phyloP scores from a whole-genome alignment of 2,329 filamentous ascomycete species.

The Boeremia exigua region DNA sequence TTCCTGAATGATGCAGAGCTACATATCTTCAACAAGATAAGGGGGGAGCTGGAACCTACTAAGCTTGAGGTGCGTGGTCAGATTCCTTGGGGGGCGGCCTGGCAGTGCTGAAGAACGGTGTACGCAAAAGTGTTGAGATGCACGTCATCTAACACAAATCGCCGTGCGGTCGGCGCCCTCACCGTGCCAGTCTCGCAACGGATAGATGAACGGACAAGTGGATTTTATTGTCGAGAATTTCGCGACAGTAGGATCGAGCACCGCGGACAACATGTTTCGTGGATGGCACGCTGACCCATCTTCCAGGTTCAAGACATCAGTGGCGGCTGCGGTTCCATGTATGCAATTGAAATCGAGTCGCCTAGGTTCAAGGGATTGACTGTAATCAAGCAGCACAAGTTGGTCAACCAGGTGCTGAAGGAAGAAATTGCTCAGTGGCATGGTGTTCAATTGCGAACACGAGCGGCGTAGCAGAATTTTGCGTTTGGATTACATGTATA shows the following conservation, averaged over 20 bases:
- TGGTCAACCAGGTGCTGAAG: conserved; percentile 76
- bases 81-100: conserved; percentile 3
- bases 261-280: not conserved
- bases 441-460: conserved; percentile 80
- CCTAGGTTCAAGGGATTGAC: conserved; percentile 71
- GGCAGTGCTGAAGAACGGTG: conserved; percentile 7
- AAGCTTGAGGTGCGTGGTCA: conserved; percentile 53
- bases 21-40: conserved; percentile 56
- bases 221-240: not conserved
- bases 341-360: conserved; percentile 78
- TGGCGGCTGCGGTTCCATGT: conserved; percentile 87
- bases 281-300: conserved; percentile 9
- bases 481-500: conserved; percentile 5
- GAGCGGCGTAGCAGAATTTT: conserved; percentile 46
- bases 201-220: not conserved
- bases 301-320: conserved; percentile 74
- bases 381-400: conserved; percentile 81
- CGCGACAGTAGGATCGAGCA: not conserved
- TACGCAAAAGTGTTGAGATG: conserved; percentile 15
- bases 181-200: not conserved
- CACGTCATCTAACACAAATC: conserved; percentile 14
- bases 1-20: conserved; percentile 55
- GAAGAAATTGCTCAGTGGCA: conserved; percentile 84
- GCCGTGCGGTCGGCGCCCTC: not conserved
- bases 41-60: conserved; percentile 49